These are phyloP conservation scores for Acorus gramineus DNA, from an alignment of 106 monocot species.

Conservation along the genomic window DNA sequence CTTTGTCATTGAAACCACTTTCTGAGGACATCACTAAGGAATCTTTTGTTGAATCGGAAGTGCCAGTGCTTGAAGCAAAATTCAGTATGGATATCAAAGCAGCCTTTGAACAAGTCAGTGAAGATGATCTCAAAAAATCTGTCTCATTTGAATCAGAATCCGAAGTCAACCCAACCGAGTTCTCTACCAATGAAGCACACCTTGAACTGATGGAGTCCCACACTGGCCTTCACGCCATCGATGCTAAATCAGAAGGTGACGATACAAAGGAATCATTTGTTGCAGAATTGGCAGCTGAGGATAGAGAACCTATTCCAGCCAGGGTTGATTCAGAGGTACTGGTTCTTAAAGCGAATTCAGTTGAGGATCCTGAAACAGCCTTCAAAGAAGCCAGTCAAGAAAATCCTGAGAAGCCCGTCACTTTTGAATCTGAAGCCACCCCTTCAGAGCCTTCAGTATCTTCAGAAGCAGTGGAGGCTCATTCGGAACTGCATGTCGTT, in stretches of 20 bases:
- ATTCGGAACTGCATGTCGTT: constrained; percentile 8
- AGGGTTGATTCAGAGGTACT: constrained; percentile 11
- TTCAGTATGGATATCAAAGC: constrained; percentile 27
- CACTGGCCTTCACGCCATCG: constrained; percentile 1
- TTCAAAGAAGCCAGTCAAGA: constrained; percentile 16
- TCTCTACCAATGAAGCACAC: too few species aligned
- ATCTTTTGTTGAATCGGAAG: constrained; percentile 2
- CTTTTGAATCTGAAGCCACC: neutral
- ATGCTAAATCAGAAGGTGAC: neutral
- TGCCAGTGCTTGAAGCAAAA: constrained; percentile 25
- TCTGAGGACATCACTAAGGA: constrained; percentile 19
- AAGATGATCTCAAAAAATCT: constrained; percentile 4
- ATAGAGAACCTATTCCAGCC: constrained; percentile 1
- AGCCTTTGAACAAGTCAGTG: constrained; percentile 15
- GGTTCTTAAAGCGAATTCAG: constrained; percentile 26
- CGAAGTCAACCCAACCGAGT: neutral
- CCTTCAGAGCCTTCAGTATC: neutral
- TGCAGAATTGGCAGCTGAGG: constrained; percentile 13
- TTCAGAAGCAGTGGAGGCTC: constrained; percentile 2
- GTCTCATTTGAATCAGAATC: neutral
- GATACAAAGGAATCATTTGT: neutral
- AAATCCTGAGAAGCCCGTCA: neutral
- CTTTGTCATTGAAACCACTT: constrained; percentile 3
- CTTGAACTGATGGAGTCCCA: neutral
- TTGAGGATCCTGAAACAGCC: constrained; percentile 27